phyloP scores from a whole-genome alignment of 176 grass and related monocot genomes.

The Echinochloa phyllopogon region DNA sequence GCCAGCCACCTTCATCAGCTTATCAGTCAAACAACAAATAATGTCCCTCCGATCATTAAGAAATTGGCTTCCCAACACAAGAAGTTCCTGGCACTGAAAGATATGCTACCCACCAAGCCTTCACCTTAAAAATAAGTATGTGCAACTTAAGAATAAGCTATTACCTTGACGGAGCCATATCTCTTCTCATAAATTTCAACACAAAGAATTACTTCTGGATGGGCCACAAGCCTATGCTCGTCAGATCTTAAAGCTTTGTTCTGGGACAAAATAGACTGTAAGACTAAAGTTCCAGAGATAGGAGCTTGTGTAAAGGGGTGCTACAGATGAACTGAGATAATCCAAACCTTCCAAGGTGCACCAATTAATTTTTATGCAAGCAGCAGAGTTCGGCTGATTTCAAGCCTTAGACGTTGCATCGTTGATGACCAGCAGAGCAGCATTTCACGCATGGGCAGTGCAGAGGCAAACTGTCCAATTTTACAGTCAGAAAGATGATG shows the following conservation, averaged over 20 bases:
- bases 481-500: slow-evolving; percentile 13
- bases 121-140: slow-evolving; percentile 23
- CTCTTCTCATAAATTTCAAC: slow-evolving; percentile 82
- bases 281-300: neutral
- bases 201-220: slow-evolving; percentile 81
- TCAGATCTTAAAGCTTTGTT: slow-evolving; percentile 62
- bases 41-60: slow-evolving; percentile 79
- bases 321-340: slow-evolving; percentile 16
- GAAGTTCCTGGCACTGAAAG: slow-evolving; percentile 90
- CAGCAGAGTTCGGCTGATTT: too few species aligned
- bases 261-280: slow-evolving; percentile 37
- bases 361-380: slow-evolving; percentile 59
- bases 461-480: neutral
- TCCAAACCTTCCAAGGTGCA: slow-evolving; percentile 65
- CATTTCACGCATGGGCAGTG: neutral
- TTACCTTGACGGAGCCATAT: slow-evolving; percentile 53
- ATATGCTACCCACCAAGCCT: slow-evolving; percentile 35
- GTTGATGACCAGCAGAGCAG: too few species aligned
- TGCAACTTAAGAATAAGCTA: slow-evolving; percentile 9
- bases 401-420: too few species aligned
- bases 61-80: slow-evolving; percentile 83
- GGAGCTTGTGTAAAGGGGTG: slow-evolving; percentile 30
- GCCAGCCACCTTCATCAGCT: slow-evolving; percentile 70
- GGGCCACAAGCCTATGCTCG: slow-evolving; percentile 62
- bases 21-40: slow-evolving; percentile 88